phyloP scores from a whole-genome alignment of 345 rosid species.

The Pistacia integerrima region DNA sequence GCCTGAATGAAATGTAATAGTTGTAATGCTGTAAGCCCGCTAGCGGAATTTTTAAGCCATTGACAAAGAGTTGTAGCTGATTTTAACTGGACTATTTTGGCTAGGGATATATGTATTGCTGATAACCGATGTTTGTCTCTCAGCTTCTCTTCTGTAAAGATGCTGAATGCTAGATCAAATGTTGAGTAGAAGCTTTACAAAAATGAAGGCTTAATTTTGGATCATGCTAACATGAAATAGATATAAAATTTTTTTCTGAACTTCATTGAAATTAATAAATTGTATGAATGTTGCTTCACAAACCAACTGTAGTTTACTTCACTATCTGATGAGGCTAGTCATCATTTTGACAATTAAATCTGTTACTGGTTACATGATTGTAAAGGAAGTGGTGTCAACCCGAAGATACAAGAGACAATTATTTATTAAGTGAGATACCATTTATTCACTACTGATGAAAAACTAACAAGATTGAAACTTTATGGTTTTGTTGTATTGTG shows the following conservation, averaged over 20 bases:
- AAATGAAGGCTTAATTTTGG: background rate
- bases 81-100: background rate
- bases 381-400: background rate
- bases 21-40: background rate
- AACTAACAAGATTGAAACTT: background rate
- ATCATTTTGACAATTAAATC: background rate
- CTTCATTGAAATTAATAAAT: background rate
- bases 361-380: background rate
- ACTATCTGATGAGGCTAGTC: background rate
- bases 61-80: background rate
- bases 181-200: background rate
- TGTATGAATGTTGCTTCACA: background rate
- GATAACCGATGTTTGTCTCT: background rate
- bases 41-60: background rate
- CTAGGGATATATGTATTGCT: background rate
- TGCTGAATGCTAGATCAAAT: background rate
- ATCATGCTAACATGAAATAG: too few species aligned
- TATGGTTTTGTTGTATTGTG: slow-evolving; percentile 2
- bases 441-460: background rate
- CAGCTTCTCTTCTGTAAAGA: background rate
- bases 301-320: background rate
- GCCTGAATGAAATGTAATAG: background rate
- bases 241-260: background rate
- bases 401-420: background rate
- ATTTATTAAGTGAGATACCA: background rate